Evolutionary conservation across 345 rosid species (phyloP), one percentile per base, ranked within the genome.

Genomic region (Hypericum androsaemum): DNA sequence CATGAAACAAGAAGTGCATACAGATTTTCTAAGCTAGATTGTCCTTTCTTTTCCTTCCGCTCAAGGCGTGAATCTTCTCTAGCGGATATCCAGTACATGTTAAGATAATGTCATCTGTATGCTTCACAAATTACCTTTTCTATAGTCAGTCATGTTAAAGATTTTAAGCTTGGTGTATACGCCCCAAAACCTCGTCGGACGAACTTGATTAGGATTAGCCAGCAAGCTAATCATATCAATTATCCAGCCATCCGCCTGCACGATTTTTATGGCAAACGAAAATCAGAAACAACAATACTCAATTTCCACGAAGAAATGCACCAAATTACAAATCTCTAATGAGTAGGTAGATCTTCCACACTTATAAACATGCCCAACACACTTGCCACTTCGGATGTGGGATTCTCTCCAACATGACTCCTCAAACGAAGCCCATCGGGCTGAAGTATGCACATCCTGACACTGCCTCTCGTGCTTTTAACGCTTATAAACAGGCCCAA

Each of bases 191-290:
- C 96, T 82, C 58, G 59, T 80, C 0, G 96, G 95, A 43, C 95
- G 89, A 47, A 76, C 80, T 71, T 83, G 98, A 59, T 90, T 90
- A 7, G 96, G 96, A 66, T 88, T 90, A 5, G 78, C 86, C 54
- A 90, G 62, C 60, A 90, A 75, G 65, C 82, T 84, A 65, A 90
- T 90, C 79, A 70, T 80, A 74, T 84, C 95, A 66, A 90, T 82
- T 59, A 74, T 84, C 96, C 95, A 90, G 48, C 96, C 96, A 71
- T 90, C 96, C 49, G 94, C 96, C 98, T 90, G 66, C 67, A 64
- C 42, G 62, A 54, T 37, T 40, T n/a, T 58, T 13, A 8, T 13
- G 9, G 16, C 10, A 32, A 46, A 13, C 2, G 22, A 13, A 46
- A 10, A 46, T 46, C 28, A 13, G 22, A 46, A 8, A 46, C 22